phyloP scores from a whole-genome alignment of 1,284 basidiomycete genomes.

The Trichosporon sp. region DNA sequence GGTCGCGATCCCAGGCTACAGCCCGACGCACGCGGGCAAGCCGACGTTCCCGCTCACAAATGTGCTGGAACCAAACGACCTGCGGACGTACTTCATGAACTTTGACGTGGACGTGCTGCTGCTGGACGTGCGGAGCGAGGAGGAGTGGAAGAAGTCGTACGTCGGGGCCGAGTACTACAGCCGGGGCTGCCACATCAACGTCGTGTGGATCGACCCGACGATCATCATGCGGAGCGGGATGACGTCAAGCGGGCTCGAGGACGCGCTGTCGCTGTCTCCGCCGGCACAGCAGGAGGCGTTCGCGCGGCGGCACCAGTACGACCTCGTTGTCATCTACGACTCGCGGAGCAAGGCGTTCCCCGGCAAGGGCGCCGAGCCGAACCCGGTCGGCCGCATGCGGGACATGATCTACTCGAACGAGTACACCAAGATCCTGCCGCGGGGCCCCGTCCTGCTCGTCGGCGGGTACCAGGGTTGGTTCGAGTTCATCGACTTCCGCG shows the following conservation, averaged over 20 bases:
- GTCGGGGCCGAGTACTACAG: conserved; percentile 57
- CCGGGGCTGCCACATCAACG: conserved; percentile 49
- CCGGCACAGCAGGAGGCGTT: conserved; percentile 68
- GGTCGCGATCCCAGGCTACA: not conserved
- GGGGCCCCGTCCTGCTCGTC: conserved; percentile 74
- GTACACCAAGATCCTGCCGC: conserved; percentile 67
- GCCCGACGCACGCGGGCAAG: conserved; percentile 14
- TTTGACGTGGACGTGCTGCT: conserved; percentile 64
- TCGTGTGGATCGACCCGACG: conserved; percentile 80
- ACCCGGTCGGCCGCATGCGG: conserved; percentile 61
- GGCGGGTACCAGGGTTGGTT: conserved; percentile 85
- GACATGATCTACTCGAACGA: conserved; percentile 67
- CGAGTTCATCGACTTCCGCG: conserved; percentile 53
- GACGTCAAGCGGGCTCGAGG: conserved; percentile 63
- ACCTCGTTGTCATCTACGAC: conserved; percentile 87
- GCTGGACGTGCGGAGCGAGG: conserved; percentile 74
- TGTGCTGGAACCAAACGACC: conserved; percentile 59
- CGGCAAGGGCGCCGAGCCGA: conserved; percentile 49
- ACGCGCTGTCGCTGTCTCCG: conserved; percentile 68
- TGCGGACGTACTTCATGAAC: conserved; percentile 60
- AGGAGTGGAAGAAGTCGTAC: conserved; percentile 69
- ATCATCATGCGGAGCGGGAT: conserved; percentile 66
- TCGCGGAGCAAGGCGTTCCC: conserved; percentile 60
- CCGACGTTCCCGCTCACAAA: conserved; percentile 58
- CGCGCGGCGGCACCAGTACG: conserved; percentile 74